phyloP scores from a whole-genome alignment of 768 basidiomycete genomes.

The Tulasnella sp. region DNA sequence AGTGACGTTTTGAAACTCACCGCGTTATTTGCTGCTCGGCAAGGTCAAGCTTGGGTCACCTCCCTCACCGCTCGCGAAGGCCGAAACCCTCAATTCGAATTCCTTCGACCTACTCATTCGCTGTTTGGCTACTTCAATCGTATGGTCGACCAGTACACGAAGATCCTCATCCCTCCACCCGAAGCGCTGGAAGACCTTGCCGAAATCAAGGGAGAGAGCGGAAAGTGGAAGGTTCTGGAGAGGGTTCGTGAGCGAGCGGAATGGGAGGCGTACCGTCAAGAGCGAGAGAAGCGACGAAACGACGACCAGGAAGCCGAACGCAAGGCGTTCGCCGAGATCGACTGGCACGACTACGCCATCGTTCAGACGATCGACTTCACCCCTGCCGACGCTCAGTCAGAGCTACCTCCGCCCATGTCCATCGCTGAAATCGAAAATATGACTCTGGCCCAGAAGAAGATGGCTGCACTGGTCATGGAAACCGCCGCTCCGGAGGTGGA shows the following conservation, averaged over 20 bases:
- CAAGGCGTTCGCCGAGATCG: constrained; percentile 93
- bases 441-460: constrained; percentile 95
- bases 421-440: constrained; percentile 94
- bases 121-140: constrained; percentile 97
- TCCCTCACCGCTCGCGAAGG: constrained; percentile 86
- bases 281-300: constrained; percentile 81
- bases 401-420: constrained; percentile 96
- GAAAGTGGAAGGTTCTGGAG: constrained; percentile 79
- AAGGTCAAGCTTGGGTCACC: constrained; percentile 84
- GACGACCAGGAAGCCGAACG: constrained; percentile 93
- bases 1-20: constrained; percentile 97
- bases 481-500: constrained; percentile 86
- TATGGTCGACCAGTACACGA: constrained; percentile 94
- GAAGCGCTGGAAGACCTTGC: constrained; percentile 73
- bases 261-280: constrained; percentile 84
- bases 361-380: constrained; percentile 99
- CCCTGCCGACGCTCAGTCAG: constrained; percentile 82
- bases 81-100: constrained; percentile 97
- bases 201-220: constrained; percentile 62
- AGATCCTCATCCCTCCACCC: constrained; percentile 81
- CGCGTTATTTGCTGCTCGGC: constrained; percentile 91
- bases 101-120: constrained; percentile 92
- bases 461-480: constrained; percentile 99
- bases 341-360: constrained; percentile 99
- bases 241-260: constrained; percentile 76